Evolutionary conservation across 192 early-diverging fungal genomes (phyloP).

Genomic region (Cetraspora pellucida): DNA sequence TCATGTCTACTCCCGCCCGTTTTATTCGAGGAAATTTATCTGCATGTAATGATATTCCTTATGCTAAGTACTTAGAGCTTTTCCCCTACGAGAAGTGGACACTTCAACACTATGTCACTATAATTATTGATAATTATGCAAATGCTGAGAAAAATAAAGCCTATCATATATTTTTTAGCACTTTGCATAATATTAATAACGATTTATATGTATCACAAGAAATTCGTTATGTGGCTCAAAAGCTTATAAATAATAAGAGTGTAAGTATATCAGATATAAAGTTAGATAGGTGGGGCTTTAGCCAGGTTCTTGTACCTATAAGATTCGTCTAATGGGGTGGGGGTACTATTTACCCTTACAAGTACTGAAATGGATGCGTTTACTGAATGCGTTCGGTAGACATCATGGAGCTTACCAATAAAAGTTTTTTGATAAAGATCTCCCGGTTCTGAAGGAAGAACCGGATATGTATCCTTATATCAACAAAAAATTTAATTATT

Average conservation of each 20-base stretch:
- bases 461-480: background rate
- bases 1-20: background rate
- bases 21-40: constrained; percentile 1
- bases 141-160: constrained; percentile 1
- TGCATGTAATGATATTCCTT: background rate
- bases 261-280: constrained; percentile 4
- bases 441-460: background rate
- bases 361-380: constrained; percentile 20
- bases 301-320: constrained; percentile 13
- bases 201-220: too few relatives aligned
- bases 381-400: background rate
- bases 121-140: constrained; percentile 14
- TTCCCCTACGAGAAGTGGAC: background rate
- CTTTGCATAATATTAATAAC: too few relatives aligned
- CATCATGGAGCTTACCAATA: constrained; percentile 7
- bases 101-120: background rate
- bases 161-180: background rate
- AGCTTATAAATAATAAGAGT: constrained; percentile 10
- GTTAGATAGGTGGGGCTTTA: background rate
- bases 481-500: background rate
- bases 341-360: background rate
- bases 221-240: background rate
- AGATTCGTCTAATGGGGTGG: background rate
- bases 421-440: background rate
- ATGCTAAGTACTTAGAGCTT: background rate